Evolutionary conservation across 371 early-diverging fungal species (phyloP).

Genomic region (Circinella minor): DNA sequence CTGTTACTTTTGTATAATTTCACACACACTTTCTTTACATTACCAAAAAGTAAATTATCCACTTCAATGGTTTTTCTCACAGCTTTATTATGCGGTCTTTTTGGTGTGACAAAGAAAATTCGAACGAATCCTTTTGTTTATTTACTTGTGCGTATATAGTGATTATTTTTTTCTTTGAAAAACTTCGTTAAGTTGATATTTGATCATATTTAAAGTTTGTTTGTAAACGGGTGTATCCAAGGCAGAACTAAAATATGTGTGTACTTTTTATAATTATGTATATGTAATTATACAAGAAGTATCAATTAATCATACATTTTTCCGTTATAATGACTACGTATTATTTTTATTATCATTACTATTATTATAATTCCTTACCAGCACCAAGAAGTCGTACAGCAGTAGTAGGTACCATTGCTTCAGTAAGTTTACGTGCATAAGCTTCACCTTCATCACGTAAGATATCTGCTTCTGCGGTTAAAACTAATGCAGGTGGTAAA

Average conservation of each 20-base stretch:
- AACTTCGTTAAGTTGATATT: background rate
- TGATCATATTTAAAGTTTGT: background rate
- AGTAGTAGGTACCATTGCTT: conserved; percentile 37
- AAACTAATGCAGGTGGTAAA: conserved; percentile 33
- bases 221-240: background rate
- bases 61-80: too few species aligned
- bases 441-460: conserved; percentile 45
- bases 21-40: too few species aligned
- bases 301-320: too few species aligned
- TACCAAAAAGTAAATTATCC: too few species aligned
- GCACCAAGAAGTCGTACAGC: conserved; percentile 13
- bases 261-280: background rate
- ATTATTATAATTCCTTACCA: background rate
- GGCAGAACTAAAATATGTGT: background rate
- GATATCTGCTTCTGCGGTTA: conserved; percentile 42
- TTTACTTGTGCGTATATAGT: too few species aligned
- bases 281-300: too few species aligned
- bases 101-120: too few species aligned
- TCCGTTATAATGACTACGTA: too few species aligned
- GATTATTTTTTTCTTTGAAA: background rate
- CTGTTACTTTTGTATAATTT: too few species aligned
- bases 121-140: too few species aligned
- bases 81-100: too few species aligned
- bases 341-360: too few species aligned
- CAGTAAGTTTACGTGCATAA: conserved; percentile 27